These are phyloP conservation scores for Colletotrichum tanaceti DNA, from an alignment of 2,329 filamentous ascomycete genomes.

Conservation along the genomic window DNA sequence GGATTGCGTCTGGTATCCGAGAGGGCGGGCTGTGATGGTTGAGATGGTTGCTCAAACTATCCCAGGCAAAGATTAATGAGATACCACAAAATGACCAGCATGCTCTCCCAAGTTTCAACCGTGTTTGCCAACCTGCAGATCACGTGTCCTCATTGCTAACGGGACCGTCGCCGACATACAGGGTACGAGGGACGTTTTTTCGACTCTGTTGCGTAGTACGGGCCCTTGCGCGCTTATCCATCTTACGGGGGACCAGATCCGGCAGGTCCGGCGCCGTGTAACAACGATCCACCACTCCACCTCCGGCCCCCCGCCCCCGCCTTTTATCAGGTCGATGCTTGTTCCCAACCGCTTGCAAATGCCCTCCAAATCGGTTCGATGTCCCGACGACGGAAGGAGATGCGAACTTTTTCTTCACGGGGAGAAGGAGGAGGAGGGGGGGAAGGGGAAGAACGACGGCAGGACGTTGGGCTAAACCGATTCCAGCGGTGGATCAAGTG, in stretches of 20 bases:
- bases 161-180: not conserved
- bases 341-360: not conserved
- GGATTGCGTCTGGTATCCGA: not conserved
- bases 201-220: not conserved
- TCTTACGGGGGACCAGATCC: slow-evolving; percentile 2
- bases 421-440: not conserved
- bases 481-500: not conserved
- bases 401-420: too few relatives aligned
- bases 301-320: not conserved
- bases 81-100: slow-evolving; percentile 1
- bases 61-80: slow-evolving; percentile 6
- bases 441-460: too few relatives aligned
- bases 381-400: not conserved
- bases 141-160: too few relatives aligned
- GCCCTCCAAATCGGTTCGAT: not conserved
- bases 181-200: not conserved
- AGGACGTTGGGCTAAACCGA: not conserved
- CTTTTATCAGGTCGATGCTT: not conserved
- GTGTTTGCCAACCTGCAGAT: not conserved
- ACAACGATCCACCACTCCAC: not conserved
- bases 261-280: not conserved
- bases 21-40: not conserved
- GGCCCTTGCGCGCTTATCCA: not conserved
- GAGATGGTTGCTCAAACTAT: not conserved
- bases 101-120: not conserved